phyloP scores from a whole-genome alignment of 805 yeast species.

The Starmerella riodocensis region DNA sequence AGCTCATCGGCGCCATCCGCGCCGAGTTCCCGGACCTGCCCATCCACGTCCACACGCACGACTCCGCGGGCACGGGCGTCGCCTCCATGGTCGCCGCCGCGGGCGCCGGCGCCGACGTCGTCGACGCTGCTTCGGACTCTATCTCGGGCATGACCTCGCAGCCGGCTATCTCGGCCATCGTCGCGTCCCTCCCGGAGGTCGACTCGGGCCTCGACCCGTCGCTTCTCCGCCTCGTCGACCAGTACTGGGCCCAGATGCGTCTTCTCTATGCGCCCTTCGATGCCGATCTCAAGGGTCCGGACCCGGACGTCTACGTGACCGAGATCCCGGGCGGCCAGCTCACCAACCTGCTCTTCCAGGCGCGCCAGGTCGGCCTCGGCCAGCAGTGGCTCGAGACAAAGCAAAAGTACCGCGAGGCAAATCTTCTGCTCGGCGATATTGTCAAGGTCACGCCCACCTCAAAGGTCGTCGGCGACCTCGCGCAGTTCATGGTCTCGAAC shows the following conservation, averaged over 20 bases:
- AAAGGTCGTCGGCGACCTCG: conserved; percentile 98
- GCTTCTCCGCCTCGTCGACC: conserved; percentile 69
- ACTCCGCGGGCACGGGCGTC: conserved; percentile 98
- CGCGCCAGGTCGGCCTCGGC: conserved; percentile 96
- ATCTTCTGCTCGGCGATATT: conserved; percentile 81
- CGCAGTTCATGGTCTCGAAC: conserved; percentile 98
- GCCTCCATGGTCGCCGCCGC: conserved; percentile 94
- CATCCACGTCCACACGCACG: conserved; percentile 97
- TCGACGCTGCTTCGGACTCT: conserved; percentile 93
- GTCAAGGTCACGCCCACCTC: conserved; percentile 99
- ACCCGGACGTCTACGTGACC: conserved; percentile 96
- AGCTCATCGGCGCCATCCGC: conserved; percentile 70
- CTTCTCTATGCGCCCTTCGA: conserved; percentile 91
- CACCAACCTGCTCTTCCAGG: conserved; percentile 96
- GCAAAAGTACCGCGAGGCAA: conserved; percentile 85
- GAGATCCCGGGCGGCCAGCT: conserved; percentile 99
- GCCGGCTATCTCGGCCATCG: conserved; percentile 85
- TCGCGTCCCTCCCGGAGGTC: conserved; percentile 78
- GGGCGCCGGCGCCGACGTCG: conserved; percentile 93
- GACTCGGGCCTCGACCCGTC: conserved; percentile 57
- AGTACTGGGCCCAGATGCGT: conserved; percentile 99
- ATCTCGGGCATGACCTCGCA: conserved; percentile 98
- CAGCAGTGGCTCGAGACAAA: conserved; percentile 94
- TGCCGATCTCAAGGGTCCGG: conserved; percentile 98
- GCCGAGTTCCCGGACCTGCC: conserved; percentile 83